Evolutionary conservation across 768 basidiomycete genomes (phyloP).

Genomic region (Wakefieldia striispora): DNA sequence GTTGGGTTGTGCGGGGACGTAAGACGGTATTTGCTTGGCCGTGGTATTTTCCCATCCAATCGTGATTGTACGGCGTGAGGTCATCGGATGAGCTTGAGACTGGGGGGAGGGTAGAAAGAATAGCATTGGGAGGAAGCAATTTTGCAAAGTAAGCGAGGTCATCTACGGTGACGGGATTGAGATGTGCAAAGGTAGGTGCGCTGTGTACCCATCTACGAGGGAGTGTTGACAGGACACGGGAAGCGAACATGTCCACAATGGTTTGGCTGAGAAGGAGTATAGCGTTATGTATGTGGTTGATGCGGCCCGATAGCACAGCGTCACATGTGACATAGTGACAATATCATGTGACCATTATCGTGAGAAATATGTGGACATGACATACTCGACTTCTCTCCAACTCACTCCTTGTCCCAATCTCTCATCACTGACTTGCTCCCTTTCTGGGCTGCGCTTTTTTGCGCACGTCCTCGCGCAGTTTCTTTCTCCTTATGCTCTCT

Average conservation of each 20-base stretch:
- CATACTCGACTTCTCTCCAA: background rate
- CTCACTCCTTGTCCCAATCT: background rate
- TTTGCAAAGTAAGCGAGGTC: conserved; percentile 69
- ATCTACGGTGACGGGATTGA: conserved; percentile 50
- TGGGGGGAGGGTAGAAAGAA: conserved; percentile 67
- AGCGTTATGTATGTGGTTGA: too few species aligned
- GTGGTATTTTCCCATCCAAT: conserved; percentile 96
- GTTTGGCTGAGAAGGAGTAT: too few species aligned
- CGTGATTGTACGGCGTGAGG: conserved; percentile 76
- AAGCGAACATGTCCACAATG: conserved; percentile 9
- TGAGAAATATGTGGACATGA: conserved; percentile 11
- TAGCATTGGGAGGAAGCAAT: conserved; percentile 58
- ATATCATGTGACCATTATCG: conserved; percentile 11
- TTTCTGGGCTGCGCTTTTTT: background rate
- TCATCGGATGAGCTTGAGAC: conserved; percentile 52
- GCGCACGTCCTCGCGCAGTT: background rate
- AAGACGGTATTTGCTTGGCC: conserved; percentile 85
- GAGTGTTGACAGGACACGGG: background rate
- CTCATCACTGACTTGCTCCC: background rate
- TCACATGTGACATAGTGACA: background rate
- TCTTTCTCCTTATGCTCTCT: conserved; percentile 1
- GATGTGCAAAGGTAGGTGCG: conserved; percentile 22
- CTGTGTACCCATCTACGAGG: conserved; percentile 18
- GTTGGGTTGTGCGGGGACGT: conserved; percentile 81
- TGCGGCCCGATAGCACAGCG: too few species aligned